Evolutionary conservation across 176 grass and related monocot genomes (phyloP).

Genomic region (Juncus inflexus): DNA sequence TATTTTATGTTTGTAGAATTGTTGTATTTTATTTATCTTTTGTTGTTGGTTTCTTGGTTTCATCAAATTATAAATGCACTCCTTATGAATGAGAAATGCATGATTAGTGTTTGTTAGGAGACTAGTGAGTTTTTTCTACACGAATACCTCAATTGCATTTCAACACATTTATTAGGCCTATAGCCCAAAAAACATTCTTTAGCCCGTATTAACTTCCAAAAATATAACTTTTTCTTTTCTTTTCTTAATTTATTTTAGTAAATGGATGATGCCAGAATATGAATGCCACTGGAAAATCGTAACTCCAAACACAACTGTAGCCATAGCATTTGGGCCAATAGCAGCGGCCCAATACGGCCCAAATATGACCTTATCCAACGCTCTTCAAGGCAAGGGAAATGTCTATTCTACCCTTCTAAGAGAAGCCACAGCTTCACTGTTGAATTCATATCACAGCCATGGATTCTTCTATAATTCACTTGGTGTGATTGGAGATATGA

Average conservation of each 20-base stretch:
- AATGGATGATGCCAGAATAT: constrained; percentile 42
- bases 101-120: too few relatives aligned
- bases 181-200: too few relatives aligned
- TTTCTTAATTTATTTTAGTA: constrained; percentile 23
- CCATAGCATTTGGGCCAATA: constrained; percentile 64
- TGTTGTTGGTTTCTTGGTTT: too few relatives aligned
- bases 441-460: constrained; percentile 72
- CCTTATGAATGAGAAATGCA: too few relatives aligned
- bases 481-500: constrained; percentile 54
- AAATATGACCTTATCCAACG: constrained; percentile 54
- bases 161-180: too few relatives aligned
- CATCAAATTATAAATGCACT: too few relatives aligned
- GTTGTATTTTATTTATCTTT: too few relatives aligned
- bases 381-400: constrained; percentile 54
- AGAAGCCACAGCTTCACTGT: constrained; percentile 67
- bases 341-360: constrained; percentile 51
- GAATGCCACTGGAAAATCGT: constrained; percentile 71
- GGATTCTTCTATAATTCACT: constrained; percentile 35
- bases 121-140: too few relatives aligned
- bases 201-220: too few relatives aligned
- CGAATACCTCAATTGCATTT: too few relatives aligned
- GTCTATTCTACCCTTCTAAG: constrained; percentile 66
- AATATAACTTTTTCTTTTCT: background rate
- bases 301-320: constrained; percentile 61
- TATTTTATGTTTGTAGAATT: too few relatives aligned